A percentile compares a stretch with the other conserved stretches of the same genome.
Conservation (phyloP, 768 basidiomycete genomes). For the Clathrus columnatus region DNA sequence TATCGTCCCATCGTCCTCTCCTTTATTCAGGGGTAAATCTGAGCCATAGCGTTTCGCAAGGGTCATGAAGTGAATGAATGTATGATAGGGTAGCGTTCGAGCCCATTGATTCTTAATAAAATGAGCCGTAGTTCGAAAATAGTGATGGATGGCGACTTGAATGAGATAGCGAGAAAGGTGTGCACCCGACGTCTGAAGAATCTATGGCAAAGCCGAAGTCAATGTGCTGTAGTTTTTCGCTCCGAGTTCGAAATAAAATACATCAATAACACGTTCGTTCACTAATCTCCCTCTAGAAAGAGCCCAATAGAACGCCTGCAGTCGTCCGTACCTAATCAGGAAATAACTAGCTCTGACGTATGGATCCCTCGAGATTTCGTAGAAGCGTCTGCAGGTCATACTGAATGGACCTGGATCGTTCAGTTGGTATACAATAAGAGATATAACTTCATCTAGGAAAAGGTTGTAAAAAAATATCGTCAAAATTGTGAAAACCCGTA, state of each 20-base stretch:
- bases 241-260: constrained; percentile 30
- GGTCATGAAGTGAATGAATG: constrained; percentile 57
- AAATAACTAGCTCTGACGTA: constrained; percentile 76
- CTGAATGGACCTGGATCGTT: constrained; percentile 54
- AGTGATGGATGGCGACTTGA: constrained; percentile 72
- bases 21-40: constrained; percentile 26
- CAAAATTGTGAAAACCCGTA: neutral
- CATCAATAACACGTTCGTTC: constrained; percentile 59
- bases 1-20: constrained; percentile 65
- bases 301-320: constrained; percentile 43
- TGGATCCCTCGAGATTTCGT: constrained; percentile 58
- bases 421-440: constrained; percentile 66
- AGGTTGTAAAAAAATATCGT: constrained; percentile 14
- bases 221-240: constrained; percentile 15
- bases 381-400: constrained; percentile 47
- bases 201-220: constrained; percentile 33
- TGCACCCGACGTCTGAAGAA: constrained; percentile 65
- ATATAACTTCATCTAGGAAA: constrained; percentile 51
- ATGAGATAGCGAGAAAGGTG: constrained; percentile 72
- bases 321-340: constrained; percentile 56
- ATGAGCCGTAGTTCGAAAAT: constrained; percentile 60
- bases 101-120: constrained; percentile 75
- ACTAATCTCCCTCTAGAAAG: constrained; percentile 61
- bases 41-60: constrained; percentile 32
- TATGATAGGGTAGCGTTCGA: constrained; percentile 48